Evolutionary conservation across 345 rosid genomes (phyloP).

Genomic region (Erucastrum elatum): DNA sequence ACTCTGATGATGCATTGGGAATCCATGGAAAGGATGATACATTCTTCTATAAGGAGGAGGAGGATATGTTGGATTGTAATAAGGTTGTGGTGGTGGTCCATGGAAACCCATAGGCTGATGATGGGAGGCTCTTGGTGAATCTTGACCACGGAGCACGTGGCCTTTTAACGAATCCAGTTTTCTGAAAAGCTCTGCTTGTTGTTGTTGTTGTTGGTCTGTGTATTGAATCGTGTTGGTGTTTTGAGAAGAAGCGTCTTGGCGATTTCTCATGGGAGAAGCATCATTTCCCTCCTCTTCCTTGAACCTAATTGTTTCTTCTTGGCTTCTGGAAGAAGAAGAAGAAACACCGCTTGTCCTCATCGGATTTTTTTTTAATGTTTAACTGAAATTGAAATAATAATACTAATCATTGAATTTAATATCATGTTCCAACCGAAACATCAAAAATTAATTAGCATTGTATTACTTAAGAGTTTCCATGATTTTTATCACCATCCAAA

Average conservation of each 20-base stretch:
- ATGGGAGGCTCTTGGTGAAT: conserved; percentile 1
- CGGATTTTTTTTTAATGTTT: neutral
- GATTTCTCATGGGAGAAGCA: neutral
- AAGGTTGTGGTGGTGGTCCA: conserved; percentile 16
- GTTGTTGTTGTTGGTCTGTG: conserved; percentile 38
- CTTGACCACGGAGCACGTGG: conserved; percentile 28
- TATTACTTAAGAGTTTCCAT: neutral
- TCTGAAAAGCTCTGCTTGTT: conserved; percentile 36
- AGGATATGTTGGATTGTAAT: conserved; percentile 38
- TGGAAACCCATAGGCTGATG: neutral
- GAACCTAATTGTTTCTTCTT: conserved; percentile 5
- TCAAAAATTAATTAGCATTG: neutral
- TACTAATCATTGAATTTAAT: neutral
- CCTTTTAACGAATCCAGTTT: conserved; percentile 34
- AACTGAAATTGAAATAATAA: neutral
- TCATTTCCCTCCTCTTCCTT: neutral
- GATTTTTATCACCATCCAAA: neutral
- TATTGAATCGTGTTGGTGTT: neutral
- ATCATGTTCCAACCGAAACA: neutral
- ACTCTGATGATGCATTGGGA: conserved; percentile 27
- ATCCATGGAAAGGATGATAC: conserved; percentile 39
- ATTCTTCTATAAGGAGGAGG: conserved; percentile 44
- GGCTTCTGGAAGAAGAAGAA: conserved; percentile 10
- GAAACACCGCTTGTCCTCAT: conserved; percentile 34
- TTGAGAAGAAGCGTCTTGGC: conserved; percentile 2